Base-by-base conservation (phyloP, 139 green algal genomes). In the Dunaliella sp. region DNA sequence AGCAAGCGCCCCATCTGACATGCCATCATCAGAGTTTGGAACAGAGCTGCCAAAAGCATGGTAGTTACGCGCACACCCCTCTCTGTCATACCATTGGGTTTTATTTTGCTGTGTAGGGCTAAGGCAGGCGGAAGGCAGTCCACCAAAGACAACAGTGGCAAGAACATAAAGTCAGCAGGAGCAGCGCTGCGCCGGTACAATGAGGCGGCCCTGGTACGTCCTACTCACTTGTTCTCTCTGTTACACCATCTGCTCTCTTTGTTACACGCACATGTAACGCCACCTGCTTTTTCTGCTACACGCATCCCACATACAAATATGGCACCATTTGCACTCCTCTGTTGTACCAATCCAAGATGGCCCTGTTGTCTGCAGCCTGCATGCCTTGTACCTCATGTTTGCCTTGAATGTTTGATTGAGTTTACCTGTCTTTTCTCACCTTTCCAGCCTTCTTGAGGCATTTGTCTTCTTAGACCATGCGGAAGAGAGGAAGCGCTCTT, bases 61-160 rank as follows among this genome's bases (percentile, higher is more conserved):
- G 22, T 74, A n/a, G 58, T 30, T 79, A 30, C n/a, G n/a, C n/a
- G n/a, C n/a, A n/a, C n/a, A n/a, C n/a, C n/a, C n/a, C n/a, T n/a
- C n/a, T n/a, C n/a, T n/a, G n/a, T n/a, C n/a, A n/a, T n/a, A n/a
- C n/a, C n/a, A n/a, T n/a, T n/a, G n/a, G n/a, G n/a, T n/a, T n/a
- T n/a, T n/a, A n/a, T n/a, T n/a, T n/a, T n/a, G n/a, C n/a, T n/a
- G 31, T 33, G 34, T 88, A 96, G 94, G 72, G 95, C 95, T 36
- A 97, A 97, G 88, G 93, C 94, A 36, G 96, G 96, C 35, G 96
- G 96, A 76, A 93, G 95, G 88, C 96, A 99, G 92, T 95, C 94
- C 26, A 89, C 65, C 77, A 96, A 98, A 90, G 91, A 99, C 89
- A 93, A 90, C 32, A 94, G 88, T 30, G 95, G 96, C 65, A 98